Base-by-base conservation (phyloP, 2,329 filamentous ascomycete genomes). In the Harringtonia lauricola region DNA sequence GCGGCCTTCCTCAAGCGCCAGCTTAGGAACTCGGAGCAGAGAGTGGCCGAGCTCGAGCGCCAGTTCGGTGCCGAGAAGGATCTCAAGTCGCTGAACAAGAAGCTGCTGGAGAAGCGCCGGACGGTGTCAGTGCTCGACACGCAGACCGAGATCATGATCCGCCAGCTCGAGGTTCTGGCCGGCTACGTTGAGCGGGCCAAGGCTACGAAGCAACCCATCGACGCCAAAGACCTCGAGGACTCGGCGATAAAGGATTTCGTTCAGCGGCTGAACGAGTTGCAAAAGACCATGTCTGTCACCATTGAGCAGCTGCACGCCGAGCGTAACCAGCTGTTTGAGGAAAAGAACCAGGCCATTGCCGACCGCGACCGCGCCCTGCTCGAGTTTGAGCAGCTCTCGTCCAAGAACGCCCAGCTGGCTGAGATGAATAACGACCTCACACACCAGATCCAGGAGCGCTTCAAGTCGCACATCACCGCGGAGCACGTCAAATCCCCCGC, bases 391-490 rank as follows among this genome's bases (percentile, higher is more conserved):
- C 87, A 94, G 57, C 70, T 98, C 36, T 94, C 87, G 12, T 83
- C 82, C 45, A 95, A 95, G 71, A 98, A 98, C 59, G 83, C 86
- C 1, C 90, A 96, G 64, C 73, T 98, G 47, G 83, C 86, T 24
- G 87, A 95, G 56, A 79, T 96, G 71, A 96, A 98, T 66, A 94
- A 95, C 55, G 86, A 95, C 58, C 71, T 98, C 44, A 89, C 94
- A 4, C 86, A 94, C 56, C 87, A 89, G 58, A 95, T 96, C 47
- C 90, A 96, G 60, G 87, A 85, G 56, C 77, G 88, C 26, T 94
- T 95, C 70, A 94, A 94, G 66, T 81, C 80, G 37, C 88, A 83
- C 57, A 81, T 74, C 44, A 43, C 52, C 67, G 42, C 61, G 55
- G 38, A 72, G 71, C 48, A 41, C 21, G 54, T 58, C 48, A 71